Evolutionary conservation across 2,329 filamentous ascomycete species (phyloP).

Genomic region (Epichloe aotearoae): DNA sequence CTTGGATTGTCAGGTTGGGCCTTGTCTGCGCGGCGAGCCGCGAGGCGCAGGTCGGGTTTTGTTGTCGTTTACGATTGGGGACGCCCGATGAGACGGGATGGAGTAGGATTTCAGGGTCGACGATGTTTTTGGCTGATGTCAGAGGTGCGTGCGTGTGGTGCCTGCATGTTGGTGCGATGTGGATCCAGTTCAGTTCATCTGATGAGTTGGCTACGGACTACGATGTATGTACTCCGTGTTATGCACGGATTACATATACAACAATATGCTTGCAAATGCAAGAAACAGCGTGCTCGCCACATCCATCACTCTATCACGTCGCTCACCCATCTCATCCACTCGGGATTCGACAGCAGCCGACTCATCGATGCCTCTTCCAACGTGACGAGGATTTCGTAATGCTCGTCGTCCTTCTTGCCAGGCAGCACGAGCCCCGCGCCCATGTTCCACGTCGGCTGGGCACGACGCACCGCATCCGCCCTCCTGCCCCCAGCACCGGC

Average conservation of each 20-base stretch:
- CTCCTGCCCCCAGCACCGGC: background rate
- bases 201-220: no score
- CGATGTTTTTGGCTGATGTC: background rate
- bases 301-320: background rate
- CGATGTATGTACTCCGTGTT: no score
- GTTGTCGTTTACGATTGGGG: background rate
- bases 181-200: background rate
- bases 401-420: constrained; percentile 10
- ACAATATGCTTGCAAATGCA: no score
- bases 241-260: no score
- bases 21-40: background rate
- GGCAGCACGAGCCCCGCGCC: constrained; percentile 21
- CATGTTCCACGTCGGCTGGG: constrained; percentile 17
- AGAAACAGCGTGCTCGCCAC: background rate
- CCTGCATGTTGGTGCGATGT: background rate
- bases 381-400: constrained; percentile 19
- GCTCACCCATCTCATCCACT: constrained; percentile 18
- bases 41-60: no score
- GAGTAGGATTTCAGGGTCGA: background rate
- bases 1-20: background rate
- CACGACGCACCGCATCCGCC: constrained; percentile 19
- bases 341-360: constrained; percentile 11
- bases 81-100: background rate
- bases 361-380: constrained; percentile 18
- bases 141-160: background rate